Conservation (phyloP, 2,329 filamentous ascomycete genomes). For the Akanthomyces lecanii region DNA sequence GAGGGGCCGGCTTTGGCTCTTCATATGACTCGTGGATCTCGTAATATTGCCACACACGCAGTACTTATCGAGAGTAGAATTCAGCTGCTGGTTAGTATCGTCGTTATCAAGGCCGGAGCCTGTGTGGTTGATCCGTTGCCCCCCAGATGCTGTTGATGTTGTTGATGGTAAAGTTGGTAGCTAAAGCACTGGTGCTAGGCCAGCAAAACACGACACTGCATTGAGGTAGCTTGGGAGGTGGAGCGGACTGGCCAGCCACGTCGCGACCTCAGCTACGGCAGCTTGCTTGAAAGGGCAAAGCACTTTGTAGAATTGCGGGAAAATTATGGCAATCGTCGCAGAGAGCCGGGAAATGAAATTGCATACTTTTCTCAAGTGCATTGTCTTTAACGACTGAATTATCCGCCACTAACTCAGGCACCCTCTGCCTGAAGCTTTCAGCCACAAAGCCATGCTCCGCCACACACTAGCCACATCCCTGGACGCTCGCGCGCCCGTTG, state of each 20-base stretch:
- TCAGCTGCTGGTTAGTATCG: slow-evolving; percentile 15
- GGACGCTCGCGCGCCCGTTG: neutral
- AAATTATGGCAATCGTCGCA: too few relatives aligned
- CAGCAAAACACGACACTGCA: slow-evolving; percentile 11
- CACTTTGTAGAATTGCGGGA: neutral
- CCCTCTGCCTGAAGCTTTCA: neutral
- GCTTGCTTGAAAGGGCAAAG: neutral
- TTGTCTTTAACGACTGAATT: too few relatives aligned
- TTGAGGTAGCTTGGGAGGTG: neutral
- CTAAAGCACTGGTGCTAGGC: neutral
- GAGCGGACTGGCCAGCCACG: slow-evolving; percentile 6
- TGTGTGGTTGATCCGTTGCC: slow-evolving; percentile 10
- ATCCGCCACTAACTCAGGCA: too few relatives aligned
- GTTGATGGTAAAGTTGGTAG: slow-evolving; percentile 11
- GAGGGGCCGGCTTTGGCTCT: neutral
- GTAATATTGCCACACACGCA: neutral
- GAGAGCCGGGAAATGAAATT: too few relatives aligned
- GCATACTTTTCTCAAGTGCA: too few relatives aligned
- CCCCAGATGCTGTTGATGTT: slow-evolving; percentile 7
- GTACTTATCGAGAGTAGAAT: neutral
- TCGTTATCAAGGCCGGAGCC: slow-evolving; percentile 14
- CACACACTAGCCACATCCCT: slow-evolving; percentile 16
- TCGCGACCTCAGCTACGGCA: neutral
- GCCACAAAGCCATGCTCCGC: neutral
- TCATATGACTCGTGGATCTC: neutral